Evolutionary conservation across 495 filamentous ascomycete genomes (phyloP).

Genomic region (Peziza echinospora): DNA sequence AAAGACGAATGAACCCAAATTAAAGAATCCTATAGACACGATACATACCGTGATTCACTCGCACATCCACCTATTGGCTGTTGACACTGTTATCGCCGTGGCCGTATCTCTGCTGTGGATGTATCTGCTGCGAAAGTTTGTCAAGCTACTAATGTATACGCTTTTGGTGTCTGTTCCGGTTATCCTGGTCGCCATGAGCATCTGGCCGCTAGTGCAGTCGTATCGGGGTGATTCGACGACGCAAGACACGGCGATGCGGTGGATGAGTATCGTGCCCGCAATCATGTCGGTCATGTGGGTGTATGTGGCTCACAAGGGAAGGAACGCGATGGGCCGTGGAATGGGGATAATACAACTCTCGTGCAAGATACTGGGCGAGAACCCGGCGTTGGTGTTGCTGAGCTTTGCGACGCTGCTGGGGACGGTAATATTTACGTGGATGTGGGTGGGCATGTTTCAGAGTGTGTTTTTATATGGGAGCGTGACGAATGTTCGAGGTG

Average conservation of each 20-base stretch:
- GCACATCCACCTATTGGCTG: slow-evolving; percentile 70
- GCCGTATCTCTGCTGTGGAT: slow-evolving; percentile 80
- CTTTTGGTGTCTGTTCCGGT: slow-evolving; percentile 68
- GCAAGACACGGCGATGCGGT: slow-evolving; percentile 81
- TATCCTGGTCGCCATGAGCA: slow-evolving; percentile 62
- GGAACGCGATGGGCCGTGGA: slow-evolving; percentile 56
- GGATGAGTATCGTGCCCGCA: slow-evolving; percentile 56
- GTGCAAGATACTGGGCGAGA: slow-evolving; percentile 62
- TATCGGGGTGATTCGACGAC: slow-evolving; percentile 53
- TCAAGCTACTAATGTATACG: slow-evolving; percentile 52
- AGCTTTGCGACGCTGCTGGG: slow-evolving; percentile 55
- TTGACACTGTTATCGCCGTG: slow-evolving; percentile 77
- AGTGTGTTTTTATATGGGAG: slow-evolving; percentile 62
- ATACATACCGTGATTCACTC: slow-evolving; percentile 74
- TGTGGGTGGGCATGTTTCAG: slow-evolving; percentile 93
- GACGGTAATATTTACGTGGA: slow-evolving; percentile 77
- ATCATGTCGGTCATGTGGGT: slow-evolving; percentile 56
- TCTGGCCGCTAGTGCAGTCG: slow-evolving; percentile 81
- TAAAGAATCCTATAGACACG: slow-evolving; percentile 34
- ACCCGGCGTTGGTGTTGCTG: slow-evolving; percentile 60
- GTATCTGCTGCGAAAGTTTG: slow-evolving; percentile 63
- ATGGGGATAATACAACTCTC: slow-evolving; percentile 70
- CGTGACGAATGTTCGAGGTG: slow-evolving; percentile 8
- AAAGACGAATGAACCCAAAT: slow-evolving; percentile 51
- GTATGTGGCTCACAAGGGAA: slow-evolving; percentile 55